Evolutionary conservation across 2,329 filamentous ascomycete genomes (phyloP), one percentile per base, ranked within the genome.

Genomic region (Furcasterigmium furcatum): DNA sequence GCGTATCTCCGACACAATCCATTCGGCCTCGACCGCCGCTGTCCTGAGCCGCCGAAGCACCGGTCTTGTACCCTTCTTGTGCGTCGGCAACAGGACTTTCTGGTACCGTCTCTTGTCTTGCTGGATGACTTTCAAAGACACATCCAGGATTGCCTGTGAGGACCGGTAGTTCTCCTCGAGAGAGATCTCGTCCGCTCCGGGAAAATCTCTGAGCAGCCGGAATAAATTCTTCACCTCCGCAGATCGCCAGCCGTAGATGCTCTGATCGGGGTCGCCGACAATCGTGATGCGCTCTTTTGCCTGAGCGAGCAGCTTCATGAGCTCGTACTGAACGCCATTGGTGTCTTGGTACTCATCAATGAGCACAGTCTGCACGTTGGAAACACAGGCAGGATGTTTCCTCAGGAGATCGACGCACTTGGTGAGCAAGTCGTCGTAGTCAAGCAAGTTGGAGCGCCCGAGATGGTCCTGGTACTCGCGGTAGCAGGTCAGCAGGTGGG

Each of bases 281-380:
- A 96, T 88, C 1, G 92, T 97, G 54, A 97, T 92, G n/a, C 83
- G 79, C 46, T 81, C 79, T 36, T 78, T 76, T 19, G 74, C 70
- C 49, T 89, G 82, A 2, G 91, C 89, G 57, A 99, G 85, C 1
- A 96, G 76, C 51, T 80, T 85, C 91, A 96, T 96, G 35, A 99
- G 72, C 55, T 96, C 90, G 58, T 95, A 97, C 64, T 99, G 92
- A 5, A 96, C 85, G 18, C 89, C 80, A 60, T 97, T 99, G 8
- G 92, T 97, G 66, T 99, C 92, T 66, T 99, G 92, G 52, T 96
- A 99, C 61, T 99, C 92, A 61, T 99, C 92, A 51, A 99, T 95
- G 38, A 99, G 75, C 7, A 97, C 91, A 0, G 89, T 82, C 63
- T 96, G 84, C 16, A 99, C 84, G 55, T 96, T 96, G 13, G 85